These are phyloP conservation scores for Cicer pinnatifidum DNA, from an alignment of 306 rosid genomes.

Conservation along the genomic window DNA sequence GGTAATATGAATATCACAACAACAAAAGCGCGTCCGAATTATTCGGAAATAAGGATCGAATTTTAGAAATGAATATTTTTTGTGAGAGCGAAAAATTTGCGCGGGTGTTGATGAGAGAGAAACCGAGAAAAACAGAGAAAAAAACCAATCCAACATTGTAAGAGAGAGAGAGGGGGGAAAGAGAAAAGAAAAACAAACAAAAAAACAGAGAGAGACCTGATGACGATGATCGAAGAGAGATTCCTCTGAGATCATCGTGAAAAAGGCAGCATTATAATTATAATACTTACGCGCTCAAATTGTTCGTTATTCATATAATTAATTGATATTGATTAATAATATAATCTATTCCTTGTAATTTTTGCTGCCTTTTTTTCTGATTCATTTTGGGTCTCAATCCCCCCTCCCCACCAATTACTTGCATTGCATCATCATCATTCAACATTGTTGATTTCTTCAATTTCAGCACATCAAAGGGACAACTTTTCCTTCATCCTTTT, in stretches of 20 bases:
- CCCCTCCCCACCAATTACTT: constrained; percentile 39
- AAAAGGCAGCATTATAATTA: constrained; percentile 65
- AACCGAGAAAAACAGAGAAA: constrained; percentile 13
- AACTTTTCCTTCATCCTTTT: constrained; percentile 46
- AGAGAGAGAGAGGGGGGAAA: constrained; percentile 24
- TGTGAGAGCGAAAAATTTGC: constrained; percentile 36
- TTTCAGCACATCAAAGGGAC: constrained; percentile 26
- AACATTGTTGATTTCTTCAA: constrained; percentile 41
- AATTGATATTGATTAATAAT: background rate
- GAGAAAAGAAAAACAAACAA: background rate
- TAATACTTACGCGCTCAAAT: background rate
- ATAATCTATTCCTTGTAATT: constrained; percentile 38
- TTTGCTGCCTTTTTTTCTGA: constrained; percentile 74
- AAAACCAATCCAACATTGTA: constrained; percentile 16
- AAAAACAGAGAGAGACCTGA: constrained; percentile 30
- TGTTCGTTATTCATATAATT: background rate
- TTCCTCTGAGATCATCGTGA: constrained; percentile 81
- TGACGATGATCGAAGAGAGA: constrained; percentile 75
- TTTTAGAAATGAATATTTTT: constrained; percentile 18
- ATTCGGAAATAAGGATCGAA: constrained; percentile 30
- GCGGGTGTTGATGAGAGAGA: constrained; percentile 62
- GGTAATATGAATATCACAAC: background rate
- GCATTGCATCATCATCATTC: constrained; percentile 33
- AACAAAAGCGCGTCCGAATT: constrained; percentile 38
- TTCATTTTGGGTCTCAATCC: constrained; percentile 51